These are phyloP conservation scores for Cryptococcus wingfieldii DNA, from an alignment of 1,284 basidiomycete species.

Conservation along the genomic window DNA sequence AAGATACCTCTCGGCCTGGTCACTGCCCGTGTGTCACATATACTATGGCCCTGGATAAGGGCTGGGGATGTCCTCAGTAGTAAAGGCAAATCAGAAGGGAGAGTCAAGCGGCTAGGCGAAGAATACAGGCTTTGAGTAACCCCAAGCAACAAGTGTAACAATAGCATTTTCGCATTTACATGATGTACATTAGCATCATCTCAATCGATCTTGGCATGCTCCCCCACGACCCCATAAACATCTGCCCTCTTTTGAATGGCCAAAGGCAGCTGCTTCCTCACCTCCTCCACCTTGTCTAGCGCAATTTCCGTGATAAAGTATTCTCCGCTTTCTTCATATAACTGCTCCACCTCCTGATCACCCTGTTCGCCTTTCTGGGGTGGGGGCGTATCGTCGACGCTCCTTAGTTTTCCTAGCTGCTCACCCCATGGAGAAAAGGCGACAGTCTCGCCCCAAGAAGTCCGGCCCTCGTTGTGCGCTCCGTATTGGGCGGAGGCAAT, in stretches of 20 bases:
- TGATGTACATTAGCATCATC: neutral
- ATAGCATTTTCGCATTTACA: neutral
- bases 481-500: slow-evolving; percentile 43
- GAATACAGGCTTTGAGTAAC: neutral
- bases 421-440: slow-evolving; percentile 42
- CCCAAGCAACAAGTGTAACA: neutral
- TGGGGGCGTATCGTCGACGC: slow-evolving; percentile 29
- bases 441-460: slow-evolving; percentile 40
- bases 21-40: slow-evolving; percentile 45
- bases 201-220: neutral
- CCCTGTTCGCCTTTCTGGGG: slow-evolving; percentile 11
- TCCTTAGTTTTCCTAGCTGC: slow-evolving; percentile 31
- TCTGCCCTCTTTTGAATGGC: slow-evolving; percentile 39
- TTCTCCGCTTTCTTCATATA: slow-evolving; percentile 26
- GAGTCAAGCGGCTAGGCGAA: slow-evolving; percentile 23
- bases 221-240: slow-evolving; percentile 31
- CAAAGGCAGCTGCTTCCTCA: slow-evolving; percentile 39
- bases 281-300: slow-evolving; percentile 10
- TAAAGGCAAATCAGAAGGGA: slow-evolving; percentile 30
- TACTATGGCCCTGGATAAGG: slow-evolving; percentile 49
- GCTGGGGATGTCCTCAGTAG: slow-evolving; percentile 27
- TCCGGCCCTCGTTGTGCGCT: slow-evolving; percentile 27
- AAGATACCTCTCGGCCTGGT: slow-evolving; percentile 50
- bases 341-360: slow-evolving; percentile 15
- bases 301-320: slow-evolving; percentile 39